A percentile compares a stretch with the other conserved stretches of the same genome.
phyloP scores from a whole-genome alignment of 768 basidiomycete genomes.

The Mycena haematopus region DNA sequence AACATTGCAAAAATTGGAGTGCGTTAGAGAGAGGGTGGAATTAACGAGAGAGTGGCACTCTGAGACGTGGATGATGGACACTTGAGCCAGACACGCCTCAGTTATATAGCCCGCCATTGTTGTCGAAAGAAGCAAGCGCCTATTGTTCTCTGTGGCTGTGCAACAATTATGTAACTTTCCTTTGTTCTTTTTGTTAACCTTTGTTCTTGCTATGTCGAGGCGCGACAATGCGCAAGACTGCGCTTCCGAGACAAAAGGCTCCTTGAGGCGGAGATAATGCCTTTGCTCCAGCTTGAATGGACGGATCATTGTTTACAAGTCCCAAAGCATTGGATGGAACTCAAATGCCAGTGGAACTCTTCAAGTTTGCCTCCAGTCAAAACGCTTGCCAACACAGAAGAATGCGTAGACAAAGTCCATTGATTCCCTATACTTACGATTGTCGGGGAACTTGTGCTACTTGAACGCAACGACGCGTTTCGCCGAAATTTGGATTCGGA shows the following conservation, averaged over 20 bases:
- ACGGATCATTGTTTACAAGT: background rate
- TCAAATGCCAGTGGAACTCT: too few species aligned
- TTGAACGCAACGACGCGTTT: too few species aligned
- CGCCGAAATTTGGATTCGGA: too few species aligned
- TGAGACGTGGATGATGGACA: slow-evolving; percentile 2
- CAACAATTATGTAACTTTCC: background rate
- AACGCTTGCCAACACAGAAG: background rate
- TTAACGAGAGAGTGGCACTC: slow-evolving; percentile 19
- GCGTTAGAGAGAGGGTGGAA: background rate
- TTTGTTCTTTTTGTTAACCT: background rate
- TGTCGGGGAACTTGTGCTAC: too few species aligned
- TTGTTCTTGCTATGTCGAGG: background rate
- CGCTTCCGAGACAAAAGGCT: background rate
- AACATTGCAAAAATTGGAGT: slow-evolving; percentile 25
- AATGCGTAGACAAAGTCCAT: background rate
- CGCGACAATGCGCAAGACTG: background rate
- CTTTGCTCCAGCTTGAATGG: background rate
- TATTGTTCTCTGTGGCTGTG: slow-evolving; percentile 1
- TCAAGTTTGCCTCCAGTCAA: background rate
- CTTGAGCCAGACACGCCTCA: background rate
- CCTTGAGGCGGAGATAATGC: background rate
- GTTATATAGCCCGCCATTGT: slow-evolving; percentile 10
- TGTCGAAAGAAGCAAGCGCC: background rate
- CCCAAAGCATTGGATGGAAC: too few species aligned
- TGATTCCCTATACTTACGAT: background rate